phyloP scores from a whole-genome alignment of 108 stramenopile species.

The Nitzschia sp. region DNA sequence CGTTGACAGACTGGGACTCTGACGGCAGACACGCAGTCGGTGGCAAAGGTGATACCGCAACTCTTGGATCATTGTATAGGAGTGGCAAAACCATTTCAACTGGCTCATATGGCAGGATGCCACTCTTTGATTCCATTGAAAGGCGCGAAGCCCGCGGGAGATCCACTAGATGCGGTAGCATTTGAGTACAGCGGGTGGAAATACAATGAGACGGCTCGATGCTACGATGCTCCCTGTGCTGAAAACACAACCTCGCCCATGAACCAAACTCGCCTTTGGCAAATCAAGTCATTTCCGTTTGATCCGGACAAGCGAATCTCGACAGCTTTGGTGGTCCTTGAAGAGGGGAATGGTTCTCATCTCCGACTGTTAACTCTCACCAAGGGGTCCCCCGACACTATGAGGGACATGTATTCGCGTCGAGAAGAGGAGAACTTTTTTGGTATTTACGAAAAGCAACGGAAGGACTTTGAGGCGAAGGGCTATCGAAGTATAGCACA shows the following conservation, averaged over 20 bases:
- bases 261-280: slow-evolving; percentile 48
- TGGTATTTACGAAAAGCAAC: slow-evolving; percentile 26
- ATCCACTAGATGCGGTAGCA: slow-evolving; percentile 67
- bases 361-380: slow-evolving; percentile 37
- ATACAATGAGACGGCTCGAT: slow-evolving; percentile 32
- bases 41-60: slow-evolving; percentile 39
- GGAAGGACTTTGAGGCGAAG: slow-evolving; percentile 34
- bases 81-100: slow-evolving; percentile 28
- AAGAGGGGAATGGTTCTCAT: slow-evolving; percentile 24
- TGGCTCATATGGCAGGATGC: slow-evolving; percentile 67
- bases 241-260: slow-evolving; percentile 2
- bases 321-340: slow-evolving; percentile 53
- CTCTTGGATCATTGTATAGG: not conserved
- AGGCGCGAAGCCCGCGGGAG: slow-evolving; percentile 45
- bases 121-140: slow-evolving; percentile 52
- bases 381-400: slow-evolving; percentile 60
- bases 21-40: slow-evolving; percentile 63
- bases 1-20: slow-evolving; percentile 77
- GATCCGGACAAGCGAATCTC: slow-evolving; percentile 56
- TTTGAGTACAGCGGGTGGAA: slow-evolving; percentile 58
- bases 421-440: not conserved
- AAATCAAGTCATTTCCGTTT: slow-evolving; percentile 67
- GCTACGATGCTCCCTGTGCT: slow-evolving; percentile 4
- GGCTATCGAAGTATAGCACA: slow-evolving; percentile 57
- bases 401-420: slow-evolving; percentile 18